Evolutionary conservation across 768 basidiomycete genomes (phyloP), one percentile per base, ranked within the genome.

Genomic region (Leccinum barrowsii): DNA sequence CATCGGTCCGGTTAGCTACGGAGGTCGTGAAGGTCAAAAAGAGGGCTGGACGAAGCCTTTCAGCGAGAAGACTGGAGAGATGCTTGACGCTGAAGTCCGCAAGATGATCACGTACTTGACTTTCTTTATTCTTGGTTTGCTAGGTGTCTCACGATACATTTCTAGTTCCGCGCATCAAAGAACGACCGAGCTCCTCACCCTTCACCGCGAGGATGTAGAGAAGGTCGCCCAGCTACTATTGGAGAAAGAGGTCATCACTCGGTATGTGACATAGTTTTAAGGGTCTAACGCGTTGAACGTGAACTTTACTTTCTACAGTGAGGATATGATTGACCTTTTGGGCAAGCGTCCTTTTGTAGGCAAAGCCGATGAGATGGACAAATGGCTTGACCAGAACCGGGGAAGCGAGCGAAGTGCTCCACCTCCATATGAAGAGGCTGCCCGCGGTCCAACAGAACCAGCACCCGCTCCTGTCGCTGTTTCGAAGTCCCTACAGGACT

Each of bases 11-110:
- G 92, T 99, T 61, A 95, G 92, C 66, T 99, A 98, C 68, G 94
- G 94, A 52, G 90, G 91, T n/a, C 81, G 86, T 50, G 84, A 92
- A 63, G 89, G 86, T 26, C 81, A 90, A 48, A 87, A 87, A 47
- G 94, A 96, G 70, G 78, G 83, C 54, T 96, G 94, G 89, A 92
- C 92, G 54, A 99, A 99, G 72, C 97, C 96, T 5, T 99, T 98
- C 80, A 94, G 92, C 65, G 97, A 99, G 80, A 92, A 90, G 74
- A 98, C 97, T 1, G 92, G 90, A 1, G 91, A 98, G 76, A 89
- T 94, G 81, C 78, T 98, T 15, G 97, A 99, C 68, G 72, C 70
- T 7, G 87, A 94, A 75, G 95, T 98, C 21, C 88, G 93, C 70
- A 94, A 92, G 79, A 97, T 98, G 94, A 94, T 98, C 65, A 89